phyloP scores from a whole-genome alignment of 1,284 basidiomycete genomes.

The Earliella scabrosa region DNA sequence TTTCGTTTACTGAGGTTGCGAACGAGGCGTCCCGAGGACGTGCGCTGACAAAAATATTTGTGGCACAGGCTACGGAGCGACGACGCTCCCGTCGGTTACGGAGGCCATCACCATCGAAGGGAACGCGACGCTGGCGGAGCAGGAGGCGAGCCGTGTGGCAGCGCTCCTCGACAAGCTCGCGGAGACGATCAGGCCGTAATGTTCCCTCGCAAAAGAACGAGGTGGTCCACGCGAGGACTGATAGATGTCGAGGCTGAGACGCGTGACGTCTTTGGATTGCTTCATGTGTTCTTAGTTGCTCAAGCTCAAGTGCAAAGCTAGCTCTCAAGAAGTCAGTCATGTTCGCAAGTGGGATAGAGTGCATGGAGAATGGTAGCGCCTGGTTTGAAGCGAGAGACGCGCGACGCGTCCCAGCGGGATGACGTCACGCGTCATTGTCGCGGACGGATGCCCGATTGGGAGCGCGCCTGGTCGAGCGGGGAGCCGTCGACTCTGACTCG shows the following conservation, averaged over 20 bases:
- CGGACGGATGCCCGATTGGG: constrained; percentile 7
- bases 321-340: too few relatives aligned
- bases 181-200: constrained; percentile 25
- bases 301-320: too few relatives aligned
- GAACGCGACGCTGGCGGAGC: constrained; percentile 60
- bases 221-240: too few relatives aligned
- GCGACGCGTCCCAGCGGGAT: constrained; percentile 10
- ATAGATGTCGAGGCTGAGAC: not conserved
- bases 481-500: constrained; percentile 12
- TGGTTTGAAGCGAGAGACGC: not conserved
- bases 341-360: too few relatives aligned
- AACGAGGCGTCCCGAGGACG: not conserved
- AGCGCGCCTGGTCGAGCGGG: not conserved
- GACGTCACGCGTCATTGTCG: constrained; percentile 22
- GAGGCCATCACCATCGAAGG: constrained; percentile 80
- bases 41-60: constrained; percentile 1
- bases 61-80: constrained; percentile 79
- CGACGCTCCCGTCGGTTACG: constrained; percentile 82
- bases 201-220: constrained; percentile 1
- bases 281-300: too few relatives aligned
- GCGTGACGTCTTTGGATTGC: not conserved
- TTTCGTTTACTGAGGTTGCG: not conserved
- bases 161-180: constrained; percentile 49
- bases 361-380: too few relatives aligned
- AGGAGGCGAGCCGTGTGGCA: constrained; percentile 69